These are phyloP conservation scores for Colletotrichum sp. DNA, from an alignment of 2,329 filamentous ascomycete species.

Conservation along the genomic window DNA sequence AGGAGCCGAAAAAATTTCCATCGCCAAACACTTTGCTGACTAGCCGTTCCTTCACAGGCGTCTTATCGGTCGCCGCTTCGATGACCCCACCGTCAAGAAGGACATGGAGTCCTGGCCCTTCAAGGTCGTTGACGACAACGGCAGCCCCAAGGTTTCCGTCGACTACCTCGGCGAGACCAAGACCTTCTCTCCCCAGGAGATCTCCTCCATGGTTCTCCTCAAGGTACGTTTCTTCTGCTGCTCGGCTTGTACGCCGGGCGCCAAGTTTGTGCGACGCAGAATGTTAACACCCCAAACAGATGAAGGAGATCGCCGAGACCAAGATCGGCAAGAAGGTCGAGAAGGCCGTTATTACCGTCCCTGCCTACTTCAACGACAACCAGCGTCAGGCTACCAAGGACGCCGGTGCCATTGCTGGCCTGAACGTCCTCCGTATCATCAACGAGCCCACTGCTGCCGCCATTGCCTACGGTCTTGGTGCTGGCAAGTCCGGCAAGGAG, in stretches of 20 bases:
- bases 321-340: slow-evolving; percentile 99
- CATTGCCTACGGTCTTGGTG: slow-evolving; percentile 96
- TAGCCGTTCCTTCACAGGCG: slow-evolving; percentile 64
- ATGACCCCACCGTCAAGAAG: slow-evolving; percentile 98
- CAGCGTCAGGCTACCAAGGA: slow-evolving; percentile 99
- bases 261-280: not conserved
- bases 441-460: slow-evolving; percentile 99
- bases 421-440: slow-evolving; percentile 99
- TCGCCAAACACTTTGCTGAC: slow-evolving; percentile 6
- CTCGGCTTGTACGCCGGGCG: not conserved
- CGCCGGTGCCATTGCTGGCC: slow-evolving; percentile 93
- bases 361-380: slow-evolving; percentile 99
- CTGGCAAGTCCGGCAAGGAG: slow-evolving; percentile 96
- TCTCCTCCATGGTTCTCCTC: slow-evolving; percentile 97
- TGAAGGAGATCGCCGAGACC: slow-evolving; percentile 98
- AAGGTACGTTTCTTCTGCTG: slow-evolving; percentile 69
- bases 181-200: slow-evolving; percentile 97
- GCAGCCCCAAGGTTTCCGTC: slow-evolving; percentile 91
- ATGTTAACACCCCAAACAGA: slow-evolving; percentile 57
- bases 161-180: slow-evolving; percentile 95
- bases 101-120: slow-evolving; percentile 99
- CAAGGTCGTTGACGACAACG: slow-evolving; percentile 91
- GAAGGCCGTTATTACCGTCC: slow-evolving; percentile 98
- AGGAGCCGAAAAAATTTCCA: not conserved
- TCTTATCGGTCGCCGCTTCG: slow-evolving; percentile 94